Percentiles rank a stretch among this genome's conserved stretches.
Conservation (phyloP, 1,284 basidiomycete genomes). For the Boletus hoseneyae region DNA sequence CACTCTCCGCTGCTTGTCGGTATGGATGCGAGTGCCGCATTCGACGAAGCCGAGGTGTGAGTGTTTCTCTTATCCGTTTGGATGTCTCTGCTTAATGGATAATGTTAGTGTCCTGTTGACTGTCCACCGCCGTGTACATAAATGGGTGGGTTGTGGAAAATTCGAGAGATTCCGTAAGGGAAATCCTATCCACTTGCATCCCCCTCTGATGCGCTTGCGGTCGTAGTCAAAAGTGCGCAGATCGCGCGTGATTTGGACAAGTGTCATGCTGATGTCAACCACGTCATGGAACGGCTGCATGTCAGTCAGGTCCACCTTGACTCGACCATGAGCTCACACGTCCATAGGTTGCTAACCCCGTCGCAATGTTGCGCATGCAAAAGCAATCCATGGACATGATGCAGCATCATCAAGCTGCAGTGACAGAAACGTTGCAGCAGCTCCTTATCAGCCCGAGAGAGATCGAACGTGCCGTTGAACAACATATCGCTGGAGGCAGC, state of each 20-base stretch:
- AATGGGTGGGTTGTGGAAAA: conserved; percentile 37
- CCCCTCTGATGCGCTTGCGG: conserved; percentile 4
- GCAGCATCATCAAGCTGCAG: conserved; percentile 32
- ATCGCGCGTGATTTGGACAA: conserved; percentile 43
- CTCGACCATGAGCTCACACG: conserved; percentile 1
- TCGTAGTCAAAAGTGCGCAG: conserved; percentile 42
- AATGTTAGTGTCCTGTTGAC: conserved; percentile 36
- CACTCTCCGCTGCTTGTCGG: conserved; percentile 37
- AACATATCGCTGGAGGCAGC: conserved; percentile 39
- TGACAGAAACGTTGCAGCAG: conserved; percentile 37
- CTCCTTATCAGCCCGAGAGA: conserved; percentile 38
- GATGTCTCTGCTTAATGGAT: not conserved
- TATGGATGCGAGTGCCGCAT: conserved; percentile 37
- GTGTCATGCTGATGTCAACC: conserved; percentile 41
- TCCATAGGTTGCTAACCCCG: conserved; percentile 35
- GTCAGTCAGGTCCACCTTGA: conserved; percentile 27
- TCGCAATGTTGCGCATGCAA: conserved; percentile 35
- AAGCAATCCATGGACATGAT: conserved; percentile 35
- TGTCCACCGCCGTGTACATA: conserved; percentile 36
- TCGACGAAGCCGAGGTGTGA: conserved; percentile 44
- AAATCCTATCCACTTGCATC: not conserved
- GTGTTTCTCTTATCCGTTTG: conserved; percentile 12
- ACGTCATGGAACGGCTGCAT: conserved; percentile 39
- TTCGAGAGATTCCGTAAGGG: conserved; percentile 39
- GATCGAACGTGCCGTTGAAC: conserved; percentile 34